Conservation (phyloP, 805 yeast species). For the Komagataella ulmi region DNA sequence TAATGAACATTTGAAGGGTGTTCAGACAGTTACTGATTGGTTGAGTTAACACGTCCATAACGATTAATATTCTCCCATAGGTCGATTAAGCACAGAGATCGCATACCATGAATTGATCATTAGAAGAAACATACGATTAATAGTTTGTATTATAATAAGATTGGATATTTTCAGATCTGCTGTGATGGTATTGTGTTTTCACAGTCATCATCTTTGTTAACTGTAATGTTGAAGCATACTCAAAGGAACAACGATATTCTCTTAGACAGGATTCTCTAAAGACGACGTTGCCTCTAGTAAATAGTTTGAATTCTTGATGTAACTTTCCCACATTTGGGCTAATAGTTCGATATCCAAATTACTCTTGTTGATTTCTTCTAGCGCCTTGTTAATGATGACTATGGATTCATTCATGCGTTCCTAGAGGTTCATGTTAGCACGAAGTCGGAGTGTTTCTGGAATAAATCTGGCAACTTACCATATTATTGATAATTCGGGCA, state of each 20-base stretch:
- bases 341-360: constrained; percentile 61
- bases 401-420: constrained; percentile 65
- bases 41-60: constrained; percentile 1
- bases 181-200: background rate
- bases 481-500: constrained; percentile 63
- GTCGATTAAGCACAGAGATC: background rate
- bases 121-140: background rate
- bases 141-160: background rate
- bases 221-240: background rate
- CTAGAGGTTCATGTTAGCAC: constrained; percentile 15
- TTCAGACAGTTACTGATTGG: too few relatives aligned
- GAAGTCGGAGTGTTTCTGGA: background rate
- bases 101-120: background rate
- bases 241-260: background rate
- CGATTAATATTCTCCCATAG: background rate
- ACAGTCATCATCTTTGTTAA: background rate
- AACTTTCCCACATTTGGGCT: constrained; percentile 70
- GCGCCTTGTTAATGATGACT: constrained; percentile 42
- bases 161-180: background rate
- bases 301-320: constrained; percentile 55
- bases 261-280: constrained; percentile 34
- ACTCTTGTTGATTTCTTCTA: constrained; percentile 48
- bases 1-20: too few relatives aligned
- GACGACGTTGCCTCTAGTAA: constrained; percentile 56
- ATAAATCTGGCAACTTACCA: constrained; percentile 32